Conservation (phyloP, 2,329 filamentous ascomycete genomes). For the Lecanicillium sp. region DNA sequence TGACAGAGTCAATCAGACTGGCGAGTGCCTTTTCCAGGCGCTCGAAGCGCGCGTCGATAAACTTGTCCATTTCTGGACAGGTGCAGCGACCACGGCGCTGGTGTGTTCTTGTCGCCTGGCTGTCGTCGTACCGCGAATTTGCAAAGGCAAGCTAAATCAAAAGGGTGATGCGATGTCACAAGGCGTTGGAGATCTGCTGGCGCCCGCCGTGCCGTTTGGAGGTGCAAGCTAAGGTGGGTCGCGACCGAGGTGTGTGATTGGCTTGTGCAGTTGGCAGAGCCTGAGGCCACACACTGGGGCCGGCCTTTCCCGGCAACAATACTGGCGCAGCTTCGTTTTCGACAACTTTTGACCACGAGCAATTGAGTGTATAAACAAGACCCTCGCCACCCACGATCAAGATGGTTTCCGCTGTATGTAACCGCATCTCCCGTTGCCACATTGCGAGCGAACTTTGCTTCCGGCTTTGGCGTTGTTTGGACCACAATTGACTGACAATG, state of each 20-base stretch:
- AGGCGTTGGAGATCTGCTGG: background rate
- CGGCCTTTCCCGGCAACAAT: constrained; percentile 10
- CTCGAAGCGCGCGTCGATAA: constrained; percentile 56
- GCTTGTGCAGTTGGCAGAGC: constrained; percentile 1
- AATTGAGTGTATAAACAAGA: constrained; percentile 27
- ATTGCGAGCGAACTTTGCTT: background rate
- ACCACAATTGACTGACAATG: constrained; percentile 11
- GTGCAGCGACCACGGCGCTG: background rate
- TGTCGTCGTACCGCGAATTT: background rate
- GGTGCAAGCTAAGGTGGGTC: constrained; percentile 4
- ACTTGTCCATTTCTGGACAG: constrained; percentile 46
- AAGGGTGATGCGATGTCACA: background rate
- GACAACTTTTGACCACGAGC: constrained; percentile 14
- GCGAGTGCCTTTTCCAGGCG: constrained; percentile 60
- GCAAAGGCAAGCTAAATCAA: background rate
- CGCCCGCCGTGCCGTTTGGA: too few relatives aligned
- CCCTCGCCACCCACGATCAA: constrained; percentile 24
- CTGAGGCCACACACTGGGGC: constrained; percentile 7
- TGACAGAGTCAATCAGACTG: constrained; percentile 68
- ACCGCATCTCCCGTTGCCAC: background rate
- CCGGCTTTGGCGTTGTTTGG: background rate
- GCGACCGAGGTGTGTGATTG: background rate
- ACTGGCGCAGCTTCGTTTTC: constrained; percentile 6
- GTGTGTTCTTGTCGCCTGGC: background rate
- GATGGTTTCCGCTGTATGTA: constrained; percentile 33